Evolutionary conservation across 2,329 filamentous ascomycete species (phyloP).

Genomic region (Fusarium redolens): DNA sequence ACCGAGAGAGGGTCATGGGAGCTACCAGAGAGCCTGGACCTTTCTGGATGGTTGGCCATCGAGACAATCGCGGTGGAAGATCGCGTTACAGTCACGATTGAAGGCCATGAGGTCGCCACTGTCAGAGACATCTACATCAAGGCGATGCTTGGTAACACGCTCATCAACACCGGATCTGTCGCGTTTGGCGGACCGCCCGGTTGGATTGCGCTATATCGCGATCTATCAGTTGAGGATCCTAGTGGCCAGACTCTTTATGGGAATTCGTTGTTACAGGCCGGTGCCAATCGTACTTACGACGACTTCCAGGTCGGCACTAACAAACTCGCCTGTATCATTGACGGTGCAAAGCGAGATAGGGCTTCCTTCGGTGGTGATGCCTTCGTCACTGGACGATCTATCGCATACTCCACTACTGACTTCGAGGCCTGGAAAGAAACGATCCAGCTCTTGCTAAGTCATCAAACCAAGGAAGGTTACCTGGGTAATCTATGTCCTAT

Average conservation of each 20-base stretch:
- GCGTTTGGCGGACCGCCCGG: neutral
- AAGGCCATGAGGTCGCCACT: neutral
- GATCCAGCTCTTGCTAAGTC: neutral
- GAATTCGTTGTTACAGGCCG: accelerated
- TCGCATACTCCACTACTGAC: neutral
- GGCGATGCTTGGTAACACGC: neutral
- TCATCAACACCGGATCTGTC: neutral
- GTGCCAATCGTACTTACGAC: accelerated
- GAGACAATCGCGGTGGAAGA: neutral
- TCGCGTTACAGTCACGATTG: neutral
- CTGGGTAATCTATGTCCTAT: neutral
- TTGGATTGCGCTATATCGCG: neutral
- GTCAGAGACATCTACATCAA: neutral
- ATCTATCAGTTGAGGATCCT: neutral
- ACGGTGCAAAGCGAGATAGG: neutral
- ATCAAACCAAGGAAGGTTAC: constrained; percentile 2
- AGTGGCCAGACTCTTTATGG: accelerated
- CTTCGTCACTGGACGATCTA: neutral
- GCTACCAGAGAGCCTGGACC: neutral
- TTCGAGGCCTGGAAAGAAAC: neutral
- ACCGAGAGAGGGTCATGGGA: neutral
- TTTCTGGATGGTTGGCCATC: neutral
- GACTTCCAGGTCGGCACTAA: constrained; percentile 9
- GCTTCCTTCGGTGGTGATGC: neutral
- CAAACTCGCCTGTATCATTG: neutral